These are phyloP conservation scores for Scedosporium minutisporum DNA, from an alignment of 2,329 filamentous ascomycete species.

Conservation along the genomic window DNA sequence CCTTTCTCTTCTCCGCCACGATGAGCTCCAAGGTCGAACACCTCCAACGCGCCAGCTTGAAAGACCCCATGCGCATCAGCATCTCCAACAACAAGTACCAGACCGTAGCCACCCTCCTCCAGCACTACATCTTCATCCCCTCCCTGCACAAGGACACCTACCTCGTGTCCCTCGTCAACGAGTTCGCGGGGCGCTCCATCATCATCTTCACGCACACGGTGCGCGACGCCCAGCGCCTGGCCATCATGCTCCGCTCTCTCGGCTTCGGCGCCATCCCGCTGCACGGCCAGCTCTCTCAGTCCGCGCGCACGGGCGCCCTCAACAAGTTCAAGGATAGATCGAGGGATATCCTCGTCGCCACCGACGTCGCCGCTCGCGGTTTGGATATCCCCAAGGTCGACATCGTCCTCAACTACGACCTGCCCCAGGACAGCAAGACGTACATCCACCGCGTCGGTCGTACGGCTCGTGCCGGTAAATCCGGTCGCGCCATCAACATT, in stretches of 20 bases:
- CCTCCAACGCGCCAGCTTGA: conserved; percentile 78
- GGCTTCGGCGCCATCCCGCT: conserved; percentile 88
- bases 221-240: conserved; percentile 77
- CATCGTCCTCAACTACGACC: conserved; percentile 74
- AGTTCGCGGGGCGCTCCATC: conserved; percentile 73
- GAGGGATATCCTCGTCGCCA: conserved; percentile 83
- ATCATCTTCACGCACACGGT: conserved; percentile 93
- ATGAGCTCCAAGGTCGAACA: conserved; percentile 91
- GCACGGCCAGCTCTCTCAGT: conserved; percentile 86
- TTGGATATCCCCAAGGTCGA: conserved; percentile 90
- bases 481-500: conserved; percentile 69
- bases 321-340: conserved; percentile 78
- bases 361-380: conserved; percentile 87
- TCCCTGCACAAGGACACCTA: conserved; percentile 84
- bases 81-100: conserved; percentile 80
- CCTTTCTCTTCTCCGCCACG: conserved; percentile 88
- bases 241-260: conserved; percentile 72
- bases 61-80: conserved; percentile 73
- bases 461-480: conserved; percentile 78
- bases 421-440: conserved; percentile 78
- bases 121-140: conserved; percentile 79
- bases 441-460: conserved; percentile 86
- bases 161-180: conserved; percentile 76
- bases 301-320: conserved; percentile 73
- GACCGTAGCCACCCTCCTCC: conserved; percentile 79